A percentile compares a stretch with the other conserved stretches of the same genome.
phyloP scores from a whole-genome alignment of 2,329 filamentous ascomycete genomes.

The Sarocladium oryzae region DNA sequence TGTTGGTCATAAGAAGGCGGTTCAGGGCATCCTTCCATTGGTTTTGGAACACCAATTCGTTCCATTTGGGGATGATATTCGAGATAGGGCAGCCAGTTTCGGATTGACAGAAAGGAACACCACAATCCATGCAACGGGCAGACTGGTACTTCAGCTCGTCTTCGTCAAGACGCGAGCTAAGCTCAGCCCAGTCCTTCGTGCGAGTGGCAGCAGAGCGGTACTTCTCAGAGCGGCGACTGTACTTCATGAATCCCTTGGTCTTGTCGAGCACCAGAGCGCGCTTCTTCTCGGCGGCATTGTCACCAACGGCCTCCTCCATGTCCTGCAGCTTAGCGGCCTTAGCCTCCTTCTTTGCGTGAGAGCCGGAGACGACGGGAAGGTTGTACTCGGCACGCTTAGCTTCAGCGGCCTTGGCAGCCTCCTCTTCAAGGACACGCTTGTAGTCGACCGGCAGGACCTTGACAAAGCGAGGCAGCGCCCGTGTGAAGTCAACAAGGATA shows the following conservation, averaged over 20 bases:
- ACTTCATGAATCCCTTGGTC: constrained; percentile 97
- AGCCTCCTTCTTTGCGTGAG: constrained; percentile 53
- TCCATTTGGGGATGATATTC: constrained; percentile 98
- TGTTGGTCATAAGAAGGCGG: constrained; percentile 90
- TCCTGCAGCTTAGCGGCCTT: constrained; percentile 69
- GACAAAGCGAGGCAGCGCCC: constrained; percentile 82
- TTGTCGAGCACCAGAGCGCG: constrained; percentile 92
- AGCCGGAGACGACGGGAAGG: constrained; percentile 68
- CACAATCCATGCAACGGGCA: constrained; percentile 97
- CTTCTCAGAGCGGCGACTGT: constrained; percentile 86
- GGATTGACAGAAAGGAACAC: constrained; percentile 96
- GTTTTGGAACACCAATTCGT: constrained; percentile 68
- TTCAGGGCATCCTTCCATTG: constrained; percentile 92
- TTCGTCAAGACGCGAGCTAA: constrained; percentile 80
- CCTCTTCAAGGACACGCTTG: constrained; percentile 84
- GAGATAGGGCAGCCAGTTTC: constrained; percentile 93
- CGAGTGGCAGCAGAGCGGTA: constrained; percentile 79
- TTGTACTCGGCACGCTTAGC: constrained; percentile 80
- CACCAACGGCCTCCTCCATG: constrained; percentile 85
- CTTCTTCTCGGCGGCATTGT: constrained; percentile 82
- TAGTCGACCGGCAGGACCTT: constrained; percentile 94
- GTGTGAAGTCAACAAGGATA: constrained; percentile 90
- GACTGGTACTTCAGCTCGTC: constrained; percentile 96
- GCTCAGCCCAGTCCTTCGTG: constrained; percentile 88
- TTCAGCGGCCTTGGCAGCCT: constrained; percentile 77